These are phyloP conservation scores for Antitrichia curtipendula DNA, from an alignment of 225 moss, liverwort and hornwort genomes.

Conservation along the genomic window DNA sequence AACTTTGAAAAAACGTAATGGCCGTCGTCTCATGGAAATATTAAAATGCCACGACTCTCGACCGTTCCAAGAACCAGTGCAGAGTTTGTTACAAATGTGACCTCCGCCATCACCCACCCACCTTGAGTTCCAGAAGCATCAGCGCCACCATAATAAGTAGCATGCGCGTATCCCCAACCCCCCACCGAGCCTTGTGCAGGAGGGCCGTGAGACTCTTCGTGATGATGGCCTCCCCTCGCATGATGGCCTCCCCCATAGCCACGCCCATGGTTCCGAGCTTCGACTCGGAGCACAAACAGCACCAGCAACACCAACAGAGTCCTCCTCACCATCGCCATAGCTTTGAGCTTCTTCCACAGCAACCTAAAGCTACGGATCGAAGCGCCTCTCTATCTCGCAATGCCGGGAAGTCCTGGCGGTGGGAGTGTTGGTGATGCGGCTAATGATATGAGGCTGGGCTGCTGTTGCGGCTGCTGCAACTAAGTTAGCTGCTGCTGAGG, in stretches of 20 bases:
- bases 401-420: not conserved
- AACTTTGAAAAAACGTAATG: not conserved
- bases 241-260: not conserved
- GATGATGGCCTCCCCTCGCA: not conserved
- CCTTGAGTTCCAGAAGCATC: slow-evolving; percentile 57
- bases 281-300: not conserved
- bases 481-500: not conserved
- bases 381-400: not conserved
- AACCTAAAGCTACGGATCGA: not conserved
- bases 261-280: not conserved
- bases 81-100: not conserved
- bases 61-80: not conserved
- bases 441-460: not conserved
- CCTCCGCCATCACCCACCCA: slow-evolving; percentile 13
- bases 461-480: not conserved
- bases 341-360: not conserved
- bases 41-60: not conserved
- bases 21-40: not conserved
- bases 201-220: not conserved
- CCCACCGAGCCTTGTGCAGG: not conserved
- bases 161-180: slow-evolving; percentile 37
- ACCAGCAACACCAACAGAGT: not conserved
- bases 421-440: not conserved
- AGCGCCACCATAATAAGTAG: slow-evolving; percentile 51
- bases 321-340: slow-evolving; percentile 1